These are phyloP conservation scores for Oryza meridionalis DNA, from an alignment of 176 grass and related monocot genomes.

Conservation along the genomic window DNA sequence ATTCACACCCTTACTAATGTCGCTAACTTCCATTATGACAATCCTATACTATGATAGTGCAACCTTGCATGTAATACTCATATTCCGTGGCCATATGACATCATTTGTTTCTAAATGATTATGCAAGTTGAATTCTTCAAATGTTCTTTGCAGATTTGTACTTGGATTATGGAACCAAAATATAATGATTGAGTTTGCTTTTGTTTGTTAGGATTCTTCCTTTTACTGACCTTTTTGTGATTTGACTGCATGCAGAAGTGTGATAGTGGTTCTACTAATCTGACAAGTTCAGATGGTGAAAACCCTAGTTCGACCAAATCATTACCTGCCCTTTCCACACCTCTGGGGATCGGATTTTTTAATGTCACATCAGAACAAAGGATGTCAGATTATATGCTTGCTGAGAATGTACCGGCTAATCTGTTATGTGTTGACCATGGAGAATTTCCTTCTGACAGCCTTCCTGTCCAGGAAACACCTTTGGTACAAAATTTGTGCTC, in stretches of 20 bases:
- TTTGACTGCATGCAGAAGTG: conserved; percentile 57
- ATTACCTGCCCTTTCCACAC: conserved; percentile 57
- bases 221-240: conserved; percentile 15
- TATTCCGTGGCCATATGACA: neutral
- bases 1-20: neutral
- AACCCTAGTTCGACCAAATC: conserved; percentile 74
- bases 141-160: conserved; percentile 14
- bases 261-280: conserved; percentile 56
- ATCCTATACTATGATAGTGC: neutral
- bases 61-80: conserved; percentile 15
- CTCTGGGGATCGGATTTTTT: conserved; percentile 49
- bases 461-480: conserved; percentile 52
- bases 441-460: conserved; percentile 50
- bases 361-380: conserved; percentile 49
- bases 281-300: conserved; percentile 67
- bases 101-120: conserved; percentile 13
- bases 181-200: neutral
- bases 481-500: conserved; percentile 47
- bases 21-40: neutral
- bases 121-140: conserved; percentile 8
- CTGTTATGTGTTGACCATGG: conserved; percentile 43
- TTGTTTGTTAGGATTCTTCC: conserved; percentile 17
- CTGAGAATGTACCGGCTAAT: conserved; percentile 57
- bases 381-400: conserved; percentile 50
- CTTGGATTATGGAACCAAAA: conserved; percentile 19